Evolutionary conservation across 495 filamentous ascomycete species (phyloP), one percentile per base, ranked within the genome.

Genomic region (Mytilinidion resinicola): DNA sequence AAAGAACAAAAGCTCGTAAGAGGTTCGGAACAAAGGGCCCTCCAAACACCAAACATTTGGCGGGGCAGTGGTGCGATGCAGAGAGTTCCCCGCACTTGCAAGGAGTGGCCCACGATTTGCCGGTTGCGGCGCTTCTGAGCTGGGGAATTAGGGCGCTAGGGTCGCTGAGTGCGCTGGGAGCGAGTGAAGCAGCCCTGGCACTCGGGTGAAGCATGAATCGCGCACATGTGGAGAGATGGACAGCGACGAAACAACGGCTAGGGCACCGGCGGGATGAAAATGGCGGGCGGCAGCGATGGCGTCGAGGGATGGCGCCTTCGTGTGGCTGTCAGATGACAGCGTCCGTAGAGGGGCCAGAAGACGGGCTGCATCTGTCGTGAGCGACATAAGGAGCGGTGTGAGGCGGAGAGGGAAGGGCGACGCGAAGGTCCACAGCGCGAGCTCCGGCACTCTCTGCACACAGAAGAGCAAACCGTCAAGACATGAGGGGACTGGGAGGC

Each of bases 101-200:
- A 52, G 25, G 30, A 39, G 19, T 43, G 34, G 30, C 39, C 39
- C 8, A 33, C 9, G 53, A 54, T 52, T 38, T 57, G 42, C 58
- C 62, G 62, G 58, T 38, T 44, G 55, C 30, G 62, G 62, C 62
- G 62, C 58, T 52, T 65, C 34, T 57, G 39, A 49, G 46, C n/a
- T n/a, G n/a, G n/a, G n/a, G n/a, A n/a, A 20, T n/a, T 10, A 4
- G 21, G 44, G 19, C 17, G 33, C 21, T 19, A 30, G 33, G 14
- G 15, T 21, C 14, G 14, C 21, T 19, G 4, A 25, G 21, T 1
- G 17, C 14, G 46, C 46, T 30, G 14, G 46, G 46, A 49, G 46
- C 15, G 21, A 9, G 14, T 49, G 21, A 25, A 48, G 44, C 44
- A 11, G 10, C 19, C 44, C 44, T 15, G 44, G 10, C 10, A 21